Evolutionary conservation across 176 grass and related monocot species (phyloP), one percentile per base, ranked within the genome.

Genomic region (Eragrostis curvula): DNA sequence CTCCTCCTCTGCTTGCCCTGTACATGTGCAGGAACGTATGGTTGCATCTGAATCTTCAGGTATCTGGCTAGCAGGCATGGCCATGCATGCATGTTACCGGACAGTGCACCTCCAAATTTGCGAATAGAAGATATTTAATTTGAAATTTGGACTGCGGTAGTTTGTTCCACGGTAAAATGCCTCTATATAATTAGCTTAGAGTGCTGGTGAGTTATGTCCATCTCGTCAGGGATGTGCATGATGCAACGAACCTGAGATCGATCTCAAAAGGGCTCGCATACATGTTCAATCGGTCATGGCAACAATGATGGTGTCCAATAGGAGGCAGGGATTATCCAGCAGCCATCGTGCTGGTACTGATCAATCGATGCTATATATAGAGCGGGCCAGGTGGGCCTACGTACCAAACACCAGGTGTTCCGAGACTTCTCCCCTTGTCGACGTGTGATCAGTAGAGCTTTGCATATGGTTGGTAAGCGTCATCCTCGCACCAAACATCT

Each of bases 261-360:
- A 36, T 36, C 2, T 58, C 12, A 58, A 46, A 41, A 46, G 55
- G 21, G 20, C 20, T 8, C 6, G 45, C 43, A 23, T 40, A 30
- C 13, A 11, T 4, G 32, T 36, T 36, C 2, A 36, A 36, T 36
- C 8, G 44, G 82, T 84, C 71, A 14, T 47, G 48, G 2, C 12
- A 25, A 47, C 50, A 44, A 84, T 68, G 49, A 68, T 79, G 47
- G 28, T 84, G 72, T 75, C 48, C 18, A 3, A 64, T 6, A 40
- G 21, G 55, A 55, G 7, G 50, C 66, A 24, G 44, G 24, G 23
- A 27, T 24, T 74, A 74, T 57, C 32, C 72, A 76, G n/a, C 3
- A 59, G n/a, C 53, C 23, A 60, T n/a, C 39, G 40, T 44, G 71
- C 36, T 55, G n/a, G n/a, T 70, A 44, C 43, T 27, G 21, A 47